A percentile compares a stretch with the other conserved stretches of the same genome.
phyloP scores from a whole-genome alignment of 495 filamentous ascomycete genomes.

The Aspergillus sclerotioniger region DNA sequence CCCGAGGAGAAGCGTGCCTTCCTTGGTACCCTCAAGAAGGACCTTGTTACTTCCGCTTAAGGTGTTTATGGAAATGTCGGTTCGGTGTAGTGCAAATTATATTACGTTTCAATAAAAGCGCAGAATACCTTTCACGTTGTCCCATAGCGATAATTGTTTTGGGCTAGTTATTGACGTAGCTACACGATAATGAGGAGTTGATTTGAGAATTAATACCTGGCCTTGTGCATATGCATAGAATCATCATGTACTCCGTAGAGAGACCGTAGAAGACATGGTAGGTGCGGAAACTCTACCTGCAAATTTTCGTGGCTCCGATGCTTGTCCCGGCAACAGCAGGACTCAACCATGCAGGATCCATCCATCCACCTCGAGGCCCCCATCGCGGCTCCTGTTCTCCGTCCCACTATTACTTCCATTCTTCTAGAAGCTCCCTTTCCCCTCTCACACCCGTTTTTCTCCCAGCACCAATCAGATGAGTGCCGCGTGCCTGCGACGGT shows the following conservation, averaged over 20 bases:
- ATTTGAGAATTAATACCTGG: background rate
- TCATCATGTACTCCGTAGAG: background rate
- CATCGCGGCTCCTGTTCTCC: too few species aligned
- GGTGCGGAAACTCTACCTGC: background rate
- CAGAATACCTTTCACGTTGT: slow-evolving; percentile 36
- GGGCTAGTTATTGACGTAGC: slow-evolving; percentile 15
- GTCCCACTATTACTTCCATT: background rate
- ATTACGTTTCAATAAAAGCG: slow-evolving; percentile 50
- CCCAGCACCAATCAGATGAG: slow-evolving; percentile 1
- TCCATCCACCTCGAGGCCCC: too few species aligned
- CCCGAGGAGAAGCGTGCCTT: slow-evolving; percentile 96
- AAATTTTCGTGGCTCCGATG: background rate
- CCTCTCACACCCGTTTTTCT: background rate
- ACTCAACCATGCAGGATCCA: background rate
- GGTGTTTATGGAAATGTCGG: slow-evolving; percentile 48
- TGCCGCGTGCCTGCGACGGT: slow-evolving; percentile 9
- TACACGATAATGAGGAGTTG: slow-evolving; percentile 1
- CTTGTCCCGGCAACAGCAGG: background rate
- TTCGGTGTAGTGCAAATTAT: slow-evolving; percentile 41
- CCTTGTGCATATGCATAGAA: background rate
- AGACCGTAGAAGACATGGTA: too few species aligned
- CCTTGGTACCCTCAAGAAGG: slow-evolving; percentile 99
- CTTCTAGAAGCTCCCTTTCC: background rate
- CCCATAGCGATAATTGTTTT: background rate
- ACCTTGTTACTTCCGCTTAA: slow-evolving; percentile 72